phyloP scores from a whole-genome alignment of 2,329 filamentous ascomycete genomes.

The Fusarium continuum region DNA sequence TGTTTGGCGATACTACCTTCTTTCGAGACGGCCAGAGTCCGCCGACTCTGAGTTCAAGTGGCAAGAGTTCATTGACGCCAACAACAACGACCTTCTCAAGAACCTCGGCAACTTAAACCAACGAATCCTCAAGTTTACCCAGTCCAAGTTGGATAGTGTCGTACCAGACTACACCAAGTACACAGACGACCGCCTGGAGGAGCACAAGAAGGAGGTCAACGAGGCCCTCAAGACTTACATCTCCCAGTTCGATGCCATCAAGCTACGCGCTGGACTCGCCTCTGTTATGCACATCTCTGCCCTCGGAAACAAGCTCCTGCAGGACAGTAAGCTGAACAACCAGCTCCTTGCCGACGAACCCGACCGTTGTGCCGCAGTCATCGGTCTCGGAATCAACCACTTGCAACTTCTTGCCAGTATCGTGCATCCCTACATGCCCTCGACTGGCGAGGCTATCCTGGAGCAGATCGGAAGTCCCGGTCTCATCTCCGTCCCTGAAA shows the following conservation, averaged over 20 bases:
- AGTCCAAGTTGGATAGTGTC: slow-evolving; percentile 76
- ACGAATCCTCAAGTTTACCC: slow-evolving; percentile 77
- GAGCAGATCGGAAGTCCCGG: slow-evolving; percentile 72
- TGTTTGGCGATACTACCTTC: slow-evolving; percentile 93
- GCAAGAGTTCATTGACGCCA: slow-evolving; percentile 81
- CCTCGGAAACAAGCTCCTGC: slow-evolving; percentile 59
- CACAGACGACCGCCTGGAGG: slow-evolving; percentile 63
- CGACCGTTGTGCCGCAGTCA: slow-evolving; percentile 63
- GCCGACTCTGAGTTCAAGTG: slow-evolving; percentile 92
- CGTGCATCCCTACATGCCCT: slow-evolving; percentile 85
- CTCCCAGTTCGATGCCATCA: slow-evolving; percentile 73
- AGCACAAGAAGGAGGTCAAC: slow-evolving; percentile 71
- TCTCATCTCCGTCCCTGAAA: slow-evolving; percentile 68
- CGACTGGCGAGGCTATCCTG: slow-evolving; percentile 78
- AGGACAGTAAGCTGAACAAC: slow-evolving; percentile 64
- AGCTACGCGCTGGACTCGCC: slow-evolving; percentile 72
- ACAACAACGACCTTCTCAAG: slow-evolving; percentile 88
- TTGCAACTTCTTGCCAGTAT: slow-evolving; percentile 83
- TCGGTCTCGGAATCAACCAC: slow-evolving; percentile 84
- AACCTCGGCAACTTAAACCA: slow-evolving; percentile 81
- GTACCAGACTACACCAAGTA: slow-evolving; percentile 71
- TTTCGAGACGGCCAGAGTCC: slow-evolving; percentile 85
- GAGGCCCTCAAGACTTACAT: slow-evolving; percentile 72
- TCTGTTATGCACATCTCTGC: slow-evolving; percentile 74
- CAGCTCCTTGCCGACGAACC: slow-evolving; percentile 63